Evolutionary conservation across 1,284 basidiomycete genomes (phyloP).

Genomic region (Leccinum fallax): DNA sequence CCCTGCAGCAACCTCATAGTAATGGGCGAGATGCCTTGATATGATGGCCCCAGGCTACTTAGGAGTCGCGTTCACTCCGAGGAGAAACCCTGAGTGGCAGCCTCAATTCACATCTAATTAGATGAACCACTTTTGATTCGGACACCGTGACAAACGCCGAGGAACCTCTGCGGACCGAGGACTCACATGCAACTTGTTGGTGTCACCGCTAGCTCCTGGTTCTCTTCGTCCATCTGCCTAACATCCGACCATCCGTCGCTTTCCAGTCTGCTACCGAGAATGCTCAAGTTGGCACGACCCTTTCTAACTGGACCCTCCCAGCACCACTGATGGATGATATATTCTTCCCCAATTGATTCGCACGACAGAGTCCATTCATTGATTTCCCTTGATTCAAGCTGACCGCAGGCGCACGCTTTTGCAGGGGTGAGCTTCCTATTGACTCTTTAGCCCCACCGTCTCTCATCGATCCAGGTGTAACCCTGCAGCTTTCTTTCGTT

Average conservation of each 20-base stretch:
- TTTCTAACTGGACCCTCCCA: background rate
- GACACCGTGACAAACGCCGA: too few species aligned
- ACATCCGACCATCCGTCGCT: background rate
- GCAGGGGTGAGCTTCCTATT: background rate
- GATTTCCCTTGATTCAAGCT: background rate
- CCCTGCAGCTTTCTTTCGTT: background rate
- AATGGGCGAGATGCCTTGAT: too few species aligned
- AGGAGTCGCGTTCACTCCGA: too few species aligned
- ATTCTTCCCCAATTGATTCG: background rate
- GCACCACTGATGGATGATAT: background rate
- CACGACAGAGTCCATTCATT: background rate
- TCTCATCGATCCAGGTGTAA: background rate
- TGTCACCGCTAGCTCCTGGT: background rate
- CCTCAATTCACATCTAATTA: too few species aligned
- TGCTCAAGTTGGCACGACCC: background rate
- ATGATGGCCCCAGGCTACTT: too few species aligned
- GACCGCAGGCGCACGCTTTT: background rate
- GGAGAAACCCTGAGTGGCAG: too few species aligned
- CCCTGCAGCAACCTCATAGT: background rate
- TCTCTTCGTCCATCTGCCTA: background rate
- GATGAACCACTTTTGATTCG: too few species aligned
- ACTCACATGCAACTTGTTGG: too few species aligned
- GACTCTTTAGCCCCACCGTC: background rate
- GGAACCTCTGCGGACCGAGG: too few species aligned
- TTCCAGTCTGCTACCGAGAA: background rate